Conservation (phyloP, 2,329 filamentous ascomycete species). For the Talaromyces piceae region DNA sequence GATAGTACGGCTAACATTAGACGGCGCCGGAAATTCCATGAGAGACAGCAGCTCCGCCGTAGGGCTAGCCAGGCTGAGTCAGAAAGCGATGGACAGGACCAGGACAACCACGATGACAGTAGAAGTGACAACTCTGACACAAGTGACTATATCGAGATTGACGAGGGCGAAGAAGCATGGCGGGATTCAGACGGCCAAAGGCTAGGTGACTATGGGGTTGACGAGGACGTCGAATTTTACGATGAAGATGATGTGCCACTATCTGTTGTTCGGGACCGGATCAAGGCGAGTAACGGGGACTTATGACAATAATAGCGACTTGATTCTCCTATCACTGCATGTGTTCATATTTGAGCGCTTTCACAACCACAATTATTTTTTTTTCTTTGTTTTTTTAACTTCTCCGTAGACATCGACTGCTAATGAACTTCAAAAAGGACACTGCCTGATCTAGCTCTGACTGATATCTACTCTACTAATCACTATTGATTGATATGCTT, state of each 20-base stretch:
- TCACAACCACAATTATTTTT: background rate
- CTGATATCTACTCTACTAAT: too few relatives aligned
- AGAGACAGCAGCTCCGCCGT: slow-evolving; percentile 21
- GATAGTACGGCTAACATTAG: slow-evolving; percentile 19
- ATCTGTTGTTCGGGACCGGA: slow-evolving; percentile 16
- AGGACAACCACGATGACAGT: background rate
- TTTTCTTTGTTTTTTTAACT: too few relatives aligned
- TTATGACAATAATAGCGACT: too few relatives aligned
- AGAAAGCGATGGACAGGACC: slow-evolving; percentile 15
- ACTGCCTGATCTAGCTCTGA: too few relatives aligned
- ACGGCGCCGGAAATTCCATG: slow-evolving; percentile 35
- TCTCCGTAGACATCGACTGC: too few relatives aligned
- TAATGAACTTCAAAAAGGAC: too few relatives aligned
- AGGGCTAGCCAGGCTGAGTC: slow-evolving; percentile 13
- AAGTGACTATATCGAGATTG: slow-evolving; percentile 14
- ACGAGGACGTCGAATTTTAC: slow-evolving; percentile 58
- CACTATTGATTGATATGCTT: too few relatives aligned
- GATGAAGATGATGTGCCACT: slow-evolving; percentile 57
- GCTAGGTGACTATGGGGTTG: slow-evolving; percentile 57
- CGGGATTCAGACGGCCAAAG: slow-evolving; percentile 56
- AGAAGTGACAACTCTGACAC: background rate
- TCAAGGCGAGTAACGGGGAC: slow-evolving; percentile 5
- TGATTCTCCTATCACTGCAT: too few relatives aligned
- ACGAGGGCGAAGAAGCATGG: slow-evolving; percentile 54
- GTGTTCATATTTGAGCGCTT: too few relatives aligned